Base-by-base conservation (phyloP, 169 alveolate species). In the Toxoplasma gondii region DNA sequence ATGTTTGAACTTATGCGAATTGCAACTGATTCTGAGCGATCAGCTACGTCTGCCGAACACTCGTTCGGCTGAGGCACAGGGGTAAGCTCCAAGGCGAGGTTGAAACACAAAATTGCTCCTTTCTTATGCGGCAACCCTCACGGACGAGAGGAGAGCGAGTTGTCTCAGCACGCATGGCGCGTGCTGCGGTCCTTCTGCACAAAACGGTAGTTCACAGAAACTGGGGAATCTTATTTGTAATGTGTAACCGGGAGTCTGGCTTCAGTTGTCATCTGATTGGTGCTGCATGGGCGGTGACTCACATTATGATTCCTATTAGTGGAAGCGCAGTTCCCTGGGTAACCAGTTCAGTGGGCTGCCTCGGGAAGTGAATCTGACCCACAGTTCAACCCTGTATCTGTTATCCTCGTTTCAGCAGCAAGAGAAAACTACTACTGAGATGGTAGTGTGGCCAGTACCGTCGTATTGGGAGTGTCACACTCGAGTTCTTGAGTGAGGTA, bases 21-120 rank as follows among this genome's bases (percentile, higher is more conserved):
- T 96, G 93, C 54, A 93, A 54, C 88, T 96, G 87, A 94, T 91
- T 90, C 39, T 95, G 41, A 49, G 69, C 17, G 88, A 81, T 41
- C 94, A 81, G 53, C 84, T 88, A 5, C 92, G 92, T 29, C 58
- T 88, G 54, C 81, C 44, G 24, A 53, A 38, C 54, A 24, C 86
- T 24, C 44, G 92, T 22, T 34, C 86, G 24, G 54, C 92, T 0
- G 92, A 88, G 58, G 84, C 82, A 10, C 92, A 88, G 27, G 34
- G 39, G 92, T 88, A 43, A 12, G 92, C 69, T 34, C 12, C 82
- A 69, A 12, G 58, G 22, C 58, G 58, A 49, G 58, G 58, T 49
- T 9, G 27, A 49, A 49, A 49, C 12, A 0, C 0, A 49, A 9
- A 49, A 49, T 49, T 9, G 58, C 22, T 12, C 27, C 58, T 49